A percentile compares a stretch with the other conserved stretches of the same genome.
phyloP scores from a whole-genome alignment of 208 protist genomes.

The Acanthamoeba sp. region DNA sequence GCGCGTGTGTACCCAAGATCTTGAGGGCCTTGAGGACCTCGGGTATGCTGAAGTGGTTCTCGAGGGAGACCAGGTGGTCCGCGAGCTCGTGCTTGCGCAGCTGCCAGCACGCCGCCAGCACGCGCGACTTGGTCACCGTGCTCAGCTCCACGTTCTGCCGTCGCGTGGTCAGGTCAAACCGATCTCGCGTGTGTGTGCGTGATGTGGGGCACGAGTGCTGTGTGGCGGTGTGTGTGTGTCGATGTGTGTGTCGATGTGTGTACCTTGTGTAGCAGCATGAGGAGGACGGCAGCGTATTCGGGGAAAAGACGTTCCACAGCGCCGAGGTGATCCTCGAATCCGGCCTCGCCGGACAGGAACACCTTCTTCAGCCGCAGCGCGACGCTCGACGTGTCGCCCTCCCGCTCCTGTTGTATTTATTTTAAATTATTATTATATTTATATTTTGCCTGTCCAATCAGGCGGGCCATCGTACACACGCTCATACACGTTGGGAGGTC shows the following conservation, averaged over 20 bases:
- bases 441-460: too few species aligned
- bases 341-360: constrained; percentile 33
- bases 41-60: constrained; percentile 59
- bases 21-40: constrained; percentile 73
- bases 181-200: neutral
- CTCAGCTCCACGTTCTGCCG: constrained; percentile 71
- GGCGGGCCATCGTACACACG: too few species aligned
- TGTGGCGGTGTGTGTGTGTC: neutral
- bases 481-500: neutral
- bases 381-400: constrained; percentile 52
- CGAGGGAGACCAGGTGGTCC: constrained; percentile 63
- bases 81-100: constrained; percentile 35
- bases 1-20: constrained; percentile 43
- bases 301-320: neutral
- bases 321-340: constrained; percentile 13
- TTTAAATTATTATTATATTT: too few species aligned
- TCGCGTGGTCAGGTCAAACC: neutral
- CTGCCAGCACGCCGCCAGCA: constrained; percentile 67
- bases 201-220: neutral
- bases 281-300: constrained; percentile 54
- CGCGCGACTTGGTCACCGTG: constrained; percentile 52
- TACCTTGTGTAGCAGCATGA: constrained; percentile 69
- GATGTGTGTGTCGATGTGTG: too few species aligned
- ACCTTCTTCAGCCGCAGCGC: constrained; percentile 46
- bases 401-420: neutral